A percentile compares a stretch with the other conserved stretches of the same genome.
Evolutionary conservation across 169 alveolate species (phyloP).

Genomic region (Plasmodium cynomolgi): DNA sequence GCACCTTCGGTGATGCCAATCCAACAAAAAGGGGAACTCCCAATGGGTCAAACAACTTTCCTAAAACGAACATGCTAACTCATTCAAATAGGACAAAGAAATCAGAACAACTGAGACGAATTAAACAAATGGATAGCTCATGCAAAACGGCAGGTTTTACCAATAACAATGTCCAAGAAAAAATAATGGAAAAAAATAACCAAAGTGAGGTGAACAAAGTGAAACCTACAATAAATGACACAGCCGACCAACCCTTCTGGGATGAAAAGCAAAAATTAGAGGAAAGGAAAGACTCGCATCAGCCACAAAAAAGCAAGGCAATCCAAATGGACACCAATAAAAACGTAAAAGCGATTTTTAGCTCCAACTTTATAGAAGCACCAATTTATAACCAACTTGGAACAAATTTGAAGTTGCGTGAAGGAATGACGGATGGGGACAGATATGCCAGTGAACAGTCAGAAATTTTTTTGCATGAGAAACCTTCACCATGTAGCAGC

Average conservation of each 20-base stretch:
- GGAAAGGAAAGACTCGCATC: neutral
- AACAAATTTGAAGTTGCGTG: neutral
- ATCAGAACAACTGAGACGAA: neutral
- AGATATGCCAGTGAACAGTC: neutral
- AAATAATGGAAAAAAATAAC: neutral
- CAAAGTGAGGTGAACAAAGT: neutral
- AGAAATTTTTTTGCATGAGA: neutral
- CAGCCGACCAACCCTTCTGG: neutral
- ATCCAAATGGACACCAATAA: neutral
- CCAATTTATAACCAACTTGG: neutral
- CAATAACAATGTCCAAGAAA: neutral
- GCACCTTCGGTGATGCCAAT: neutral
- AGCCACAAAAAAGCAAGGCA: neutral
- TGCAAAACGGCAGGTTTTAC: neutral
- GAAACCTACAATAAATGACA: neutral
- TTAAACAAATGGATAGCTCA: neutral
- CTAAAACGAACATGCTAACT: neutral
- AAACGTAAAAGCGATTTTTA: neutral
- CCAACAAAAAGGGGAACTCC: neutral
- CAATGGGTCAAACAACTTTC: neutral
- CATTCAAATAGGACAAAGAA: neutral
- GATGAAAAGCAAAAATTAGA: neutral
- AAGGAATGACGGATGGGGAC: neutral
- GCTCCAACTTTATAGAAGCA: neutral
- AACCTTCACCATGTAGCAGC: constrained; percentile 4